Conservation (phyloP, 2,329 filamentous ascomycete genomes). For the Intubia oerlemansii region DNA sequence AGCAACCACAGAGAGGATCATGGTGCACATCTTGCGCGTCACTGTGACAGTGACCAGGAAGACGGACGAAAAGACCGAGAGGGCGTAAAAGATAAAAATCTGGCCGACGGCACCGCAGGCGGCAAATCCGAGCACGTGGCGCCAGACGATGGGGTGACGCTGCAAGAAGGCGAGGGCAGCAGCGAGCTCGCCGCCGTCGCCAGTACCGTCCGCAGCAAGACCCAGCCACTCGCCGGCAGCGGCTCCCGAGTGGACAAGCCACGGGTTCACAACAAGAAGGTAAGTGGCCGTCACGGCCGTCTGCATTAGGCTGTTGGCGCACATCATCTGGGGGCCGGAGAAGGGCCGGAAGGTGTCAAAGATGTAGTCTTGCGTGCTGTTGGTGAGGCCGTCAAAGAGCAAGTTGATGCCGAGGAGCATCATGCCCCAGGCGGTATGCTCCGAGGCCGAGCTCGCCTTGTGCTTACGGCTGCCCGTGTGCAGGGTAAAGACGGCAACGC, state of each 20-base stretch:
- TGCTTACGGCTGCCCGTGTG: conserved; percentile 42
- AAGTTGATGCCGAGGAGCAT: conserved; percentile 73
- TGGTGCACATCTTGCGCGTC: conserved; percentile 96
- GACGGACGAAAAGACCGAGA: conserved; percentile 78
- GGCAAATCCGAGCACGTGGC: conserved; percentile 77
- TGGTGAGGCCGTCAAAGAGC: conserved; percentile 87
- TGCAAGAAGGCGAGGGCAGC: conserved; percentile 66
- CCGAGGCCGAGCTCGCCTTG: conserved; percentile 14
- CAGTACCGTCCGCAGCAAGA: conserved; percentile 21
- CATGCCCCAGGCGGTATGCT: conserved; percentile 57
- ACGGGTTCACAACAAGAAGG: conserved; percentile 55
- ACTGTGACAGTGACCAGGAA: conserved; percentile 92
- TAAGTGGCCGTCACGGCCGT: conserved; percentile 59
- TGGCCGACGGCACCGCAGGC: conserved; percentile 83
- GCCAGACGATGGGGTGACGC: conserved; percentile 60
- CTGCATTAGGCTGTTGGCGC: conserved; percentile 79
- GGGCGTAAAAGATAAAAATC: conserved; percentile 93
- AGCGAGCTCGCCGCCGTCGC: conserved; percentile 51
- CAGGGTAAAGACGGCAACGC: conserved; percentile 87
- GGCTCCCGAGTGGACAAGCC: conserved; percentile 45
- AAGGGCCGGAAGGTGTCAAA: conserved; percentile 64
- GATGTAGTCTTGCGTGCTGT: conserved; percentile 91
- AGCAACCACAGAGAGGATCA: conserved; percentile 87
- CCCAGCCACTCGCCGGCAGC: conserved; percentile 42
- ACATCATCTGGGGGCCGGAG: conserved; percentile 97